Evolutionary conservation across 306 rosid species (phyloP).

Genomic region (Corylus avellana): DNA sequence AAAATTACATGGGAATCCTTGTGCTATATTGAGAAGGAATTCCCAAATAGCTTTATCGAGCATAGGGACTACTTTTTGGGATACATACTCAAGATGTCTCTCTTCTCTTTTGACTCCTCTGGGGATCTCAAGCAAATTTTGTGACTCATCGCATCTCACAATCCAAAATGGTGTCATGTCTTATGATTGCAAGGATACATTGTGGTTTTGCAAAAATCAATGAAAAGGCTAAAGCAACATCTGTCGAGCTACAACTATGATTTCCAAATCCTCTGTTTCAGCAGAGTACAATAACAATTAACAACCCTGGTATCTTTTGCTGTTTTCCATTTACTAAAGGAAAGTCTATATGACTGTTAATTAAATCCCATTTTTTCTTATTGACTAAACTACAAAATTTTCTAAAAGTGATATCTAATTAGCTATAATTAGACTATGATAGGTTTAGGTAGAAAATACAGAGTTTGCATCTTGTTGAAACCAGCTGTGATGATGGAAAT

Average conservation of each 20-base stretch:
- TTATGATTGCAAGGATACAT: slow-evolving; percentile 25
- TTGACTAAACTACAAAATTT: too few species aligned
- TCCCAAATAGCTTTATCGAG: slow-evolving; percentile 56
- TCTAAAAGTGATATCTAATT: too few species aligned
- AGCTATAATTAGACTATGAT: too few species aligned
- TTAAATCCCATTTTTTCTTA: too few species aligned
- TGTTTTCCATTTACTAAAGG: background rate
- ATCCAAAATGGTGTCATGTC: slow-evolving; percentile 25
- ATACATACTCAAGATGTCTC: slow-evolving; percentile 59
- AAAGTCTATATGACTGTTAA: too few species aligned
- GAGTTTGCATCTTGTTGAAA: background rate
- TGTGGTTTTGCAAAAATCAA: slow-evolving; percentile 21
- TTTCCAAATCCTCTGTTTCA: background rate
- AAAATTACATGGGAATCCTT: slow-evolving; percentile 33
- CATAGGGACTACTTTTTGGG: slow-evolving; percentile 43
- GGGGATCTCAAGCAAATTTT: slow-evolving; percentile 20
- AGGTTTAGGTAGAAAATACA: background rate
- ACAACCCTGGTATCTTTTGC: background rate
- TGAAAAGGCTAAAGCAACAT: slow-evolving; percentile 24
- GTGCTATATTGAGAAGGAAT: slow-evolving; percentile 29
- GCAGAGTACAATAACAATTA: background rate
- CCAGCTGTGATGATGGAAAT: background rate
- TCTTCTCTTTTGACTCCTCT: slow-evolving; percentile 65
- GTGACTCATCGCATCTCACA: slow-evolving; percentile 20
- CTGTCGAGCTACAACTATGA: background rate